Evolutionary conservation across 305 asterid genomes (phyloP).

Genomic region (Solanum chacoense): DNA sequence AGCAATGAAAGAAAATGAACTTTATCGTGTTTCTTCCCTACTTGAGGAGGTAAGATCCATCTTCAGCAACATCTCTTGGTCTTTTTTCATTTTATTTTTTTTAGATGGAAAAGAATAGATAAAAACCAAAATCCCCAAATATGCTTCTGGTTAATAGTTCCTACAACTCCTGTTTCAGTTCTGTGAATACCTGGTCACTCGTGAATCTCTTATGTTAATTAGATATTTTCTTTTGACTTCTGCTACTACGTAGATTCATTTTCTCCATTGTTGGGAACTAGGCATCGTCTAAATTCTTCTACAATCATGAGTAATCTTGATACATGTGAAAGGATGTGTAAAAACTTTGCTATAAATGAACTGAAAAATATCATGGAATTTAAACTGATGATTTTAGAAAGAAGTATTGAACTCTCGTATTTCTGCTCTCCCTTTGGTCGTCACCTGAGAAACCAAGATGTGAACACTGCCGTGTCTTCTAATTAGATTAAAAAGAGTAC

Average conservation of each 20-base stretch:
- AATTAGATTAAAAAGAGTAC: neutral
- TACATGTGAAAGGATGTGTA: neutral
- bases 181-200: neutral
- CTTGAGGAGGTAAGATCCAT: constrained; percentile 58
- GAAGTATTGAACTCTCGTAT: neutral
- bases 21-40: constrained; percentile 53
- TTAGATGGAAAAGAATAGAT: neutral
- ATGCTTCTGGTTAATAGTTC: neutral
- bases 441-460: neutral
- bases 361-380: neutral
- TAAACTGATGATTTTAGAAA: neutral
- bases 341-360: neutral
- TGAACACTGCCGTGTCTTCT: neutral
- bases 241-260: neutral
- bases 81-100: neutral
- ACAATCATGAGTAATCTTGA: neutral
- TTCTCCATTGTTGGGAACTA: neutral
- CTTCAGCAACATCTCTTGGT: neutral
- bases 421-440: neutral
- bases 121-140: neutral
- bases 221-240: neutral
- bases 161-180: neutral
- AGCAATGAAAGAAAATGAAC: constrained; percentile 67
- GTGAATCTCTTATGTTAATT: neutral
- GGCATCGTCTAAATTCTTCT: neutral